Evolutionary conservation across 179 eudicot species (phyloP), one percentile per base, ranked within the genome.

Genomic region (Beta macrorhiza): DNA sequence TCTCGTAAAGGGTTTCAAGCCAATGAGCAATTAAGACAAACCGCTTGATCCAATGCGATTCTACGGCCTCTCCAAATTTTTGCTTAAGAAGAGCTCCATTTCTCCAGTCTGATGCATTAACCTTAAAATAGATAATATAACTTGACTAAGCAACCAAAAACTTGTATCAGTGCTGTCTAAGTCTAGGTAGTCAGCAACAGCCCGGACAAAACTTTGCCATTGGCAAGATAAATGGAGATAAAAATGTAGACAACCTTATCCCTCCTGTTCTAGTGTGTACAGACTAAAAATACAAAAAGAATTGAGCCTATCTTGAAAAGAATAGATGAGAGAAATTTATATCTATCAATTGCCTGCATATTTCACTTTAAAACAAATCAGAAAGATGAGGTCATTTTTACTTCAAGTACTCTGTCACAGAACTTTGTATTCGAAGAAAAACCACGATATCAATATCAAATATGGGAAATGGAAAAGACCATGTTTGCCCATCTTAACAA

Each of bases 81-180:
- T 96, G 96, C 86, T 94, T 94, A 69, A 96, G 87, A 77, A 90
- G 87, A 78, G 94, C 88, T 85, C 99, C 93, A 83, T 86, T 92
- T 67, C 99, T 85, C 98, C 99, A 96, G 82, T 96, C 99, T 65
- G 99, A 96, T 84, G 98, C 87, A 85, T 92, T 96, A 71, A 96
- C 94, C 99, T 85, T 80, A 63, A 75, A 49, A 74, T n/a, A 82
- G 72, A 68, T 15, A 16, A 25, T 37, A 42, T 20, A 74, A 22
- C 16, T 57, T 20, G 51, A 32, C 22, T 53, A n/a, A 29, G 63
- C 74, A 59, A 17, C 51, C 42, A 49, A 4, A 44, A 14, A 74
- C 25, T 7, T 19, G 37, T 62, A 5, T 10, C 9, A n/a, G 72
- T 19, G 63, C 49, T 49, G 42, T 47, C 59, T 0, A 14, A 14